phyloP scores from a whole-genome alignment of 2,329 filamentous ascomycete species.

The Onygenales sp. region DNA sequence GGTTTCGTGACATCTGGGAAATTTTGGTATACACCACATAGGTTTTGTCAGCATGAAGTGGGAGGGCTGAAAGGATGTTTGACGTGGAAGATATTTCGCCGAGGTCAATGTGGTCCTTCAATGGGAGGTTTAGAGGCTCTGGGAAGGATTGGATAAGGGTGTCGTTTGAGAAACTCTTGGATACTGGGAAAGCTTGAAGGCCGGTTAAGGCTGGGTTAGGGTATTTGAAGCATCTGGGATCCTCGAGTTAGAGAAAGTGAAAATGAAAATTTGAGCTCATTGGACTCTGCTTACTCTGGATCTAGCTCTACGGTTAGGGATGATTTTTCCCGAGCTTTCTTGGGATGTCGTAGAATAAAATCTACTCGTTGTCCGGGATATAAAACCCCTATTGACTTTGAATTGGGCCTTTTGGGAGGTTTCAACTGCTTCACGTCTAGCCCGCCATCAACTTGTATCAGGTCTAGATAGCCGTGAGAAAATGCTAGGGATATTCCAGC shows the following conservation, averaged over 20 bases:
- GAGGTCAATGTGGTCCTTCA: slow-evolving; percentile 17
- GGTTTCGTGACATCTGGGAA: slow-evolving; percentile 33
- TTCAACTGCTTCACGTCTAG: slow-evolving; percentile 19
- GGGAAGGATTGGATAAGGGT: not conserved
- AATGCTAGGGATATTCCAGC: slow-evolving; percentile 30
- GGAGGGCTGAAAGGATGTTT: slow-evolving; percentile 19
- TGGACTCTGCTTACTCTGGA: slow-evolving; percentile 20
- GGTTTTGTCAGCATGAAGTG: slow-evolving; percentile 26
- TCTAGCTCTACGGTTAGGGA: slow-evolving; percentile 26
- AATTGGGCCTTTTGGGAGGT: slow-evolving; percentile 6
- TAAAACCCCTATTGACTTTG: slow-evolving; percentile 30
- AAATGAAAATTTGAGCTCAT: not conserved
- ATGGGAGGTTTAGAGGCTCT: not conserved
- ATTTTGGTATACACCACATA: slow-evolving; percentile 40
- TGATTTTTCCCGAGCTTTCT: slow-evolving; percentile 4
- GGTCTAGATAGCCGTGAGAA: slow-evolving; percentile 19
- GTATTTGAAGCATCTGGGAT: slow-evolving; percentile 33
- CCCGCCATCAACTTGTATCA: slow-evolving; percentile 36
- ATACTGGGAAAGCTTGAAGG: slow-evolving; percentile 28
- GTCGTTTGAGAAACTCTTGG: slow-evolving; percentile 1
- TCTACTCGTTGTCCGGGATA: slow-evolving; percentile 39
- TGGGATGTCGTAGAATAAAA: slow-evolving; percentile 22
- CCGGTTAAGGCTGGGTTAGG: slow-evolving; percentile 33
- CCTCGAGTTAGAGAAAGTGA: not conserved
- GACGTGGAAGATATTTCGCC: slow-evolving; percentile 16